phyloP scores from a whole-genome alignment of 2,329 filamentous ascomycete species.

The Claviceps purpurea region DNA sequence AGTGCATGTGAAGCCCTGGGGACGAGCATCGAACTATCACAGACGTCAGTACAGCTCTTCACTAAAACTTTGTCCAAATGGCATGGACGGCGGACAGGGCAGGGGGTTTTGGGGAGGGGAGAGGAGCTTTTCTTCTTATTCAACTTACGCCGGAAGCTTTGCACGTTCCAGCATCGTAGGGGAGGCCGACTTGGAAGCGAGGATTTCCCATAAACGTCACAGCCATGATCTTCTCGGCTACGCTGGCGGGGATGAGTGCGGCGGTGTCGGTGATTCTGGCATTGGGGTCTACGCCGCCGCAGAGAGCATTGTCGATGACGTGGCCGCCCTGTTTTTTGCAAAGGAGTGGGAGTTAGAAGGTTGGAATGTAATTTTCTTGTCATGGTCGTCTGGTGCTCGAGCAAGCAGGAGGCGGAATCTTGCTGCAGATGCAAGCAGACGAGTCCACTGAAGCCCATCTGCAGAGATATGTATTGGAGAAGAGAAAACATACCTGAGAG shows the following conservation, averaged over 20 bases:
- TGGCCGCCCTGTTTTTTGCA: constrained; percentile 36
- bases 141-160: not conserved
- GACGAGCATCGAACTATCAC: constrained; percentile 44
- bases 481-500: constrained; percentile 33
- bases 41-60: not conserved
- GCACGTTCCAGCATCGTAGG: constrained; percentile 37
- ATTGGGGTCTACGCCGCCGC: constrained; percentile 40
- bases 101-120: not conserved
- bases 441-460: too few species aligned
- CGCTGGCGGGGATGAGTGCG: constrained; percentile 28
- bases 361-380: too few species aligned
- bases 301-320: constrained; percentile 50
- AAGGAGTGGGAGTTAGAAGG: not conserved
- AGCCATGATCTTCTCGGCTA: constrained; percentile 44
- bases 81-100: not conserved
- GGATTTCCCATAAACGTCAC: constrained; percentile 55
- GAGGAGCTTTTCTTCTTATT: not conserved
- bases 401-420: too few species aligned
- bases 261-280: constrained; percentile 30
- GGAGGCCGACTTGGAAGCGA: constrained; percentile 37
- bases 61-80: not conserved
- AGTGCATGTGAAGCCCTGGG: constrained; percentile 43
- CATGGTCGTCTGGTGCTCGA: too few species aligned
- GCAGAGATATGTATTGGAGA: not conserved
- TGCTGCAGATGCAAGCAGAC: too few species aligned